phyloP scores from a whole-genome alignment of 495 filamentous ascomycete species.

The Neurospora sp. region DNA sequence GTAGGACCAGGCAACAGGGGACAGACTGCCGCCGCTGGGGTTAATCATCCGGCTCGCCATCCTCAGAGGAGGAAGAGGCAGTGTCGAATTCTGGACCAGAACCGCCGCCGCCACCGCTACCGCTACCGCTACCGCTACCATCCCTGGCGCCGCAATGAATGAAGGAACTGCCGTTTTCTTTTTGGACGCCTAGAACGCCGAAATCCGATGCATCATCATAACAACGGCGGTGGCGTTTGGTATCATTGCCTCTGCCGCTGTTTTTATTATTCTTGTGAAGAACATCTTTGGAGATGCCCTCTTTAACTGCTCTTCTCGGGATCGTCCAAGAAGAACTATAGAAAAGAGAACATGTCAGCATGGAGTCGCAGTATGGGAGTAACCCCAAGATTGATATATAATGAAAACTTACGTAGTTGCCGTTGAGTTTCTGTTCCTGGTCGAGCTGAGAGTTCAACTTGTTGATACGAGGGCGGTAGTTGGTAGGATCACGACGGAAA shows the following conservation, averaged over 20 bases:
- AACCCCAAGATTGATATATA: background rate
- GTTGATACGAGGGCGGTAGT: slow-evolving; percentile 95
- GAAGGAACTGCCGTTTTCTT: slow-evolving; percentile 1
- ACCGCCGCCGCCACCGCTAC: slow-evolving; percentile 20
- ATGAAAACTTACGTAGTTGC: slow-evolving; percentile 68
- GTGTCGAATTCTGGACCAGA: slow-evolving; percentile 17
- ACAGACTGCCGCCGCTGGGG: slow-evolving; percentile 36
- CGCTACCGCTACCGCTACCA: slow-evolving; percentile 10
- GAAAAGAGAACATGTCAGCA: slow-evolving; percentile 8
- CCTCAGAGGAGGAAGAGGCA: slow-evolving; percentile 18
- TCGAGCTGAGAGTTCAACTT: slow-evolving; percentile 91
- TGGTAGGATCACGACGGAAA: slow-evolving; percentile 94
- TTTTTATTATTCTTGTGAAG: slow-evolving; percentile 13
- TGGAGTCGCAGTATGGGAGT: background rate
- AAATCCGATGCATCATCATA: slow-evolving; percentile 28
- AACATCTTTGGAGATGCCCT: slow-evolving; percentile 33
- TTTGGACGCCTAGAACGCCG: slow-evolving; percentile 37
- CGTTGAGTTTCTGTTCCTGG: slow-evolving; percentile 88
- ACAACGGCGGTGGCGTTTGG: slow-evolving; percentile 8
- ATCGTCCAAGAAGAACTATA: slow-evolving; percentile 84
- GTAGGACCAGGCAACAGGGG: slow-evolving; percentile 47
- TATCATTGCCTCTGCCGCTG: background rate
- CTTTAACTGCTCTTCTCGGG: slow-evolving; percentile 57
- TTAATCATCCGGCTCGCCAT: slow-evolving; percentile 36
- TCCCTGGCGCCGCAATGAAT: background rate